These are phyloP conservation scores for Wickerhamomyces canadensis DNA, from an alignment of 805 yeast genomes.

Conservation along the genomic window DNA sequence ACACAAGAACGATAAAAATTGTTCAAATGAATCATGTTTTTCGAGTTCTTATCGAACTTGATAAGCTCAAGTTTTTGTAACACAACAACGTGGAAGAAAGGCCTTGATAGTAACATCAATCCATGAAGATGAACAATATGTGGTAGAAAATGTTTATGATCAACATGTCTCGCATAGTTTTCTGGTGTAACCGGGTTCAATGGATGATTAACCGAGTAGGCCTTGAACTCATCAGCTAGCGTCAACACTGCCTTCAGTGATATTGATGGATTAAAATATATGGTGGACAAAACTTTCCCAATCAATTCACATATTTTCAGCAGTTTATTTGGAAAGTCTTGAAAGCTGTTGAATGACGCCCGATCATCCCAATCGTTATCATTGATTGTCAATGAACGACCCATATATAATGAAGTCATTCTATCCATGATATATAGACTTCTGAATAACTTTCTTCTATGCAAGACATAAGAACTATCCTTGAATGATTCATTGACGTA, in stretches of 20 bases:
- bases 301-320: slow-evolving; percentile 26
- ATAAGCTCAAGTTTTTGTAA: slow-evolving; percentile 18
- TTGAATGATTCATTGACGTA: slow-evolving; percentile 32
- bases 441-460: slow-evolving; percentile 31
- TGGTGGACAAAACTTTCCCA: slow-evolving; percentile 27
- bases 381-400: slow-evolving; percentile 31
- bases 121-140: slow-evolving; percentile 34
- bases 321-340: slow-evolving; percentile 27
- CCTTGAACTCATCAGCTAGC: slow-evolving; percentile 31
- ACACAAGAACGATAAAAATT: slow-evolving; percentile 32
- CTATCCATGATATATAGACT: slow-evolving; percentile 31
- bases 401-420: slow-evolving; percentile 29
- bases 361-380: slow-evolving; percentile 36
- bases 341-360: slow-evolving; percentile 12
- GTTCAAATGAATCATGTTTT: slow-evolving; percentile 13
- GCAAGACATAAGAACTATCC: slow-evolving; percentile 23
- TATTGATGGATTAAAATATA: slow-evolving; percentile 29
- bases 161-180: slow-evolving; percentile 18
- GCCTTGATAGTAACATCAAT: slow-evolving; percentile 33
- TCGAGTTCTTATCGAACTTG: slow-evolving; percentile 9
- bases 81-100: slow-evolving; percentile 34
- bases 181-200: slow-evolving; percentile 24
- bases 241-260: slow-evolving; percentile 27
- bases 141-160: slow-evolving; percentile 22
- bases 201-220: slow-evolving; percentile 30